These are phyloP conservation scores for Fusarium tjaetaba DNA, from an alignment of 2,329 filamentous ascomycete species.

Conservation along the genomic window DNA sequence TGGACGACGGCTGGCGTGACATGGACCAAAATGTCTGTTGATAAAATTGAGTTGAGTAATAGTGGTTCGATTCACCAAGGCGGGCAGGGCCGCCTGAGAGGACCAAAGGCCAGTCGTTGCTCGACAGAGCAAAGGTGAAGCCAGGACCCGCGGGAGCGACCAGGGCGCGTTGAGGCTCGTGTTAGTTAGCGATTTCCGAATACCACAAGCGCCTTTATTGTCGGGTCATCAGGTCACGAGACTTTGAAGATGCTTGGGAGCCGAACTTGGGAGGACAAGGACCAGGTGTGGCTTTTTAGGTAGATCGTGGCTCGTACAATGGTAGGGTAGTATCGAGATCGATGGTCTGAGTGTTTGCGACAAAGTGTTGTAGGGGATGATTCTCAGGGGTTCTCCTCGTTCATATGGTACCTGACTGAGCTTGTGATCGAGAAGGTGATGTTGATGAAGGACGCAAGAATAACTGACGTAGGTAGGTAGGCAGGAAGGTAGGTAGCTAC, in stretches of 20 bases:
- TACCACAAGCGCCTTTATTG: conserved; percentile 17
- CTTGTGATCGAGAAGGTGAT: conserved; percentile 6
- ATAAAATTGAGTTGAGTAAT: conserved; percentile 13
- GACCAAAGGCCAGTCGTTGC: conserved; percentile 29
- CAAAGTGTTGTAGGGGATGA: not conserved
- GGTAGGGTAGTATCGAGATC: not conserved
- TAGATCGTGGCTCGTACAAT: conserved; percentile 16
- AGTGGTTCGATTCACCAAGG: conserved; percentile 36
- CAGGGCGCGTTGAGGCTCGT: conserved; percentile 35
- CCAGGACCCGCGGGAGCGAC: conserved; percentile 15
- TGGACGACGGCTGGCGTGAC: conserved; percentile 35
- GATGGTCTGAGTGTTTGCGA: not conserved
- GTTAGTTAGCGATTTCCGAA: conserved; percentile 28
- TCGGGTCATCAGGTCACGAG: conserved; percentile 29
- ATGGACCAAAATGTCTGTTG: conserved; percentile 33
- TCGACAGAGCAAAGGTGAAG: conserved; percentile 17
- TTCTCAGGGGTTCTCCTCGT: not conserved
- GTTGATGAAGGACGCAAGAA: conserved; percentile 30
- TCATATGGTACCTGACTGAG: not conserved
- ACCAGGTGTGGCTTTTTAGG: conserved; percentile 21
- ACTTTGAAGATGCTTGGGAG: conserved; percentile 18
- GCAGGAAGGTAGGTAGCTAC: not conserved
- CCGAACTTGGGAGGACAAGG: conserved; percentile 30
- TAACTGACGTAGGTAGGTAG: conserved; percentile 7
- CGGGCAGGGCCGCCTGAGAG: conserved; percentile 31